Percentiles rank a stretch among this genome's conserved stretches.
Evolutionary conservation across 2,329 filamentous ascomycete genomes (phyloP).

Genomic region (Diaporthe sp.): DNA sequence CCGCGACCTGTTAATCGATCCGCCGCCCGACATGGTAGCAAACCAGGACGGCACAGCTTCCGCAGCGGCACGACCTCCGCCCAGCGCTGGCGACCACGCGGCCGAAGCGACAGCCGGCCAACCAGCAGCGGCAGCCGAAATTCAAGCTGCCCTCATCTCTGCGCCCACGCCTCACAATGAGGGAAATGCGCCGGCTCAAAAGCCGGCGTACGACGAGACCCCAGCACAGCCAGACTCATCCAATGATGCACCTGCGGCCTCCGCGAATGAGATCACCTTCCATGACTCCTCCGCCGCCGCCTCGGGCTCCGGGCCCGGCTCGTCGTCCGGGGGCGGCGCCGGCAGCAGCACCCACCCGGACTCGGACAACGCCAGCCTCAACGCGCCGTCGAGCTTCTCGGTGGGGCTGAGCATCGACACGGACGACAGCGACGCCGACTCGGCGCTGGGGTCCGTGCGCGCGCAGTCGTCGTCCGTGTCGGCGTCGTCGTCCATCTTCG

Average conservation of each 20-base stretch:
- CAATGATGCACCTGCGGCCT: neutral
- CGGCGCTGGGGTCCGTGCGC: slow-evolving; percentile 38
- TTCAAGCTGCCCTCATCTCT: neutral
- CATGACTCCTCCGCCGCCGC: neutral
- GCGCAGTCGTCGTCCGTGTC: slow-evolving; percentile 39
- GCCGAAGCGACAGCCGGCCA: slow-evolving; percentile 17
- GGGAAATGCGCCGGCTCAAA: neutral
- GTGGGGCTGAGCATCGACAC: slow-evolving; percentile 38
- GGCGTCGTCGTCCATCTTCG: slow-evolving; percentile 39
- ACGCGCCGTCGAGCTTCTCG: slow-evolving; percentile 36
- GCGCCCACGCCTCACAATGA: neutral
- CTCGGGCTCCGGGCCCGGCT: slow-evolving; percentile 9
- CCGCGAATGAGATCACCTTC: slow-evolving; percentile 1
- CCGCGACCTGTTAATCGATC: slow-evolving; percentile 28
- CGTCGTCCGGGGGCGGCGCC: neutral
- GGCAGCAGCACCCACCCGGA: slow-evolving; percentile 31
- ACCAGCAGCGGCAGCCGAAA: slow-evolving; percentile 12
- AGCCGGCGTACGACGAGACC: neutral
- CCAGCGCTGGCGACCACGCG: neutral
- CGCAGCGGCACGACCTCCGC: slow-evolving; percentile 5
- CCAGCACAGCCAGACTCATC: neutral
- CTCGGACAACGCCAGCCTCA: slow-evolving; percentile 31
- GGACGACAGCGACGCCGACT: slow-evolving; percentile 38
- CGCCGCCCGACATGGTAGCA: slow-evolving; percentile 31
- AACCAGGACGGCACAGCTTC: slow-evolving; percentile 16